Conservation (phyloP, 23 red algal genomes). For the Gracilaria gracilis region DNA sequence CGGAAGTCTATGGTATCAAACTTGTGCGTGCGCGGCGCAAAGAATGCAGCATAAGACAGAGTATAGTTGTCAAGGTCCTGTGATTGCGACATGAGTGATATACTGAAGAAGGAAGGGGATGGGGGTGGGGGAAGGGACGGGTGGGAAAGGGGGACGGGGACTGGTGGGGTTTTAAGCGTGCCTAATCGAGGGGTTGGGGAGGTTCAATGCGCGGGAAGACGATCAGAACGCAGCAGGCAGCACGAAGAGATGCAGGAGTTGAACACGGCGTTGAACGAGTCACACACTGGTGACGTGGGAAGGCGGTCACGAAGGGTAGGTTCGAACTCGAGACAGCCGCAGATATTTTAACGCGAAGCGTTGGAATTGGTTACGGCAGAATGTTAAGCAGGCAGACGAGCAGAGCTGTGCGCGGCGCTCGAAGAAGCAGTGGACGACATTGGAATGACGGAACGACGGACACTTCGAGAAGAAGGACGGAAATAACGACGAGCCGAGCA, state of each 20-base stretch:
- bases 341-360: neutral
- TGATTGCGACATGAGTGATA: conserved; percentile 4
- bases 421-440: no score
- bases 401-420: neutral
- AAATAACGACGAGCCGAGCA: neutral
- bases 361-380: neutral
- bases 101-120: no score
- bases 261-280: no score
- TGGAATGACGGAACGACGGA: neutral
- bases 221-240: neutral
- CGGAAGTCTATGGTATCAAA: conserved; percentile 84
- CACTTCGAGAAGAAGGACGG: neutral
- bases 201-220: no score
- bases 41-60: conserved; percentile 72
- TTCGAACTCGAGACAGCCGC: neutral
- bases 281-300: neutral
- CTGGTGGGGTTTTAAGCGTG: neutral
- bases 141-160: neutral
- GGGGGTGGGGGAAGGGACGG: no score
- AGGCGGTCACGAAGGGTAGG: neutral
- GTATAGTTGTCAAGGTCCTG: conserved; percentile 18
- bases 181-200: neutral
- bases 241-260: neutral
- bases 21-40: conserved; percentile 76
- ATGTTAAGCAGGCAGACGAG: neutral